Evolutionary conservation across 306 rosid genomes (phyloP).

Genomic region (Castanospermum australe): DNA sequence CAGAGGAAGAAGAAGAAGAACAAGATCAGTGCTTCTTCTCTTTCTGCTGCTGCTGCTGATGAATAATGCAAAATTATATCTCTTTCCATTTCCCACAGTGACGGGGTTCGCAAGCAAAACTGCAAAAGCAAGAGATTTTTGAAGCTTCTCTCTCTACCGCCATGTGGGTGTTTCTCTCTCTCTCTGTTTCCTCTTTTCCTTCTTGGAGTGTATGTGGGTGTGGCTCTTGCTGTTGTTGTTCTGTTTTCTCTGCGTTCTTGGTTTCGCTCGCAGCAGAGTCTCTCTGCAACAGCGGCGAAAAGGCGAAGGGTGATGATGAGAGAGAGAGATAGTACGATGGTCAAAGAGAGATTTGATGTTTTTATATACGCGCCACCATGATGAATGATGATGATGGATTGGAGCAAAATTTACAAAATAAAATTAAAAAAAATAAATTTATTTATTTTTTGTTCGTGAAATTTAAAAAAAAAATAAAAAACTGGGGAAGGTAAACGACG

Average conservation of each 20-base stretch:
- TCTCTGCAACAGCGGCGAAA: conserved; percentile 84
- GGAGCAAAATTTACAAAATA: too few species aligned
- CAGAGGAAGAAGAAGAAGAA: conserved; percentile 33
- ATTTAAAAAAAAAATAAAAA: conserved; percentile 10
- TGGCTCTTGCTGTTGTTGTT: neutral
- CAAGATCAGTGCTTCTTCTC: conserved; percentile 20
- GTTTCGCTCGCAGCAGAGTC: conserved; percentile 28
- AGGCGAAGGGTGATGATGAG: conserved; percentile 51
- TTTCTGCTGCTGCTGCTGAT: conserved; percentile 1
- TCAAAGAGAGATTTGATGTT: conserved; percentile 77
- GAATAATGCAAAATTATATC: conserved; percentile 10
- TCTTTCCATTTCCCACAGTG: conserved; percentile 14
- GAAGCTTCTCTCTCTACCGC: neutral
- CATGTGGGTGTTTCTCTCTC: too few species aligned
- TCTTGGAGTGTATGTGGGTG: neutral
- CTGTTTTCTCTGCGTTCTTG: neutral
- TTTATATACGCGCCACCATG: neutral
- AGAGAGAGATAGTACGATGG: conserved; percentile 59
- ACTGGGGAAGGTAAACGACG: neutral
- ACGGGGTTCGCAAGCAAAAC: too few species aligned
- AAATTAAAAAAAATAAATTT: too few species aligned
- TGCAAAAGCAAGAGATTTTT: neutral
- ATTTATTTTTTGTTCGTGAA: neutral
- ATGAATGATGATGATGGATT: too few species aligned
- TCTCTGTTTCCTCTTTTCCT: neutral